Evolutionary conservation across 495 filamentous ascomycete species (phyloP).

Genomic region (Aspergillus kassunensis): DNA sequence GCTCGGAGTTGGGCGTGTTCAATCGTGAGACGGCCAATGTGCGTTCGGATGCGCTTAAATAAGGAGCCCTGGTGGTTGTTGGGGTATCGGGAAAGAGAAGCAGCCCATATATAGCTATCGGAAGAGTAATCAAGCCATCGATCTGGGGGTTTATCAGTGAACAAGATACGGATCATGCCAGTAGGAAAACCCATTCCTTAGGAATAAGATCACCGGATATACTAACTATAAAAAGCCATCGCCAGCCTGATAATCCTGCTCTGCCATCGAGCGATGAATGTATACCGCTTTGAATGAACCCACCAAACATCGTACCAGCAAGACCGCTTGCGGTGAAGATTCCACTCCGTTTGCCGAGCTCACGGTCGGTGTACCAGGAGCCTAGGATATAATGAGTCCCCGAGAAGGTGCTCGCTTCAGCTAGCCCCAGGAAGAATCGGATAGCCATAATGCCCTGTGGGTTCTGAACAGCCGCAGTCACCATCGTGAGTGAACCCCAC

Average conservation of each 20-base stretch:
- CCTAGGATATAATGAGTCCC: conserved; percentile 67
- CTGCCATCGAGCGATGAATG: conserved; percentile 48
- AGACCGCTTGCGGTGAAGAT: conserved; percentile 37
- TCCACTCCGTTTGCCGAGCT: conserved; percentile 59
- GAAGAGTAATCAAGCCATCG: conserved; percentile 51
- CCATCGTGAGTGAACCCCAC: conserved; percentile 60
- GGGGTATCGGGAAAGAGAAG: conserved; percentile 59
- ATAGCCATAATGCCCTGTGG: conserved; percentile 59
- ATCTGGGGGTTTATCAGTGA: conserved; percentile 7
- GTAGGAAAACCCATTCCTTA: too few relatives aligned
- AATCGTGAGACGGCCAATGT: conserved; percentile 41
- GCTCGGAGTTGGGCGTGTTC: conserved; percentile 23
- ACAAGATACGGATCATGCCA: too few relatives aligned
- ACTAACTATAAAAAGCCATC: conserved; percentile 60
- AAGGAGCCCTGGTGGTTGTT: conserved; percentile 47
- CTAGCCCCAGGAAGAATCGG: conserved; percentile 62
- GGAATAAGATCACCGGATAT: conserved; percentile 16
- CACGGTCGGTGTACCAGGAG: conserved; percentile 61
- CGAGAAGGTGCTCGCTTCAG: conserved; percentile 56
- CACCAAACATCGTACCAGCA: conserved; percentile 40
- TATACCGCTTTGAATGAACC: conserved; percentile 59
- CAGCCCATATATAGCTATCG: conserved; percentile 55
- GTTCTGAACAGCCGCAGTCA: conserved; percentile 47
- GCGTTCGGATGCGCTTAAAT: conserved; percentile 42
- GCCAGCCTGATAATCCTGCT: conserved; percentile 54